Conservation (phyloP, 345 rosid genomes). For the Acer yangbiense region DNA sequence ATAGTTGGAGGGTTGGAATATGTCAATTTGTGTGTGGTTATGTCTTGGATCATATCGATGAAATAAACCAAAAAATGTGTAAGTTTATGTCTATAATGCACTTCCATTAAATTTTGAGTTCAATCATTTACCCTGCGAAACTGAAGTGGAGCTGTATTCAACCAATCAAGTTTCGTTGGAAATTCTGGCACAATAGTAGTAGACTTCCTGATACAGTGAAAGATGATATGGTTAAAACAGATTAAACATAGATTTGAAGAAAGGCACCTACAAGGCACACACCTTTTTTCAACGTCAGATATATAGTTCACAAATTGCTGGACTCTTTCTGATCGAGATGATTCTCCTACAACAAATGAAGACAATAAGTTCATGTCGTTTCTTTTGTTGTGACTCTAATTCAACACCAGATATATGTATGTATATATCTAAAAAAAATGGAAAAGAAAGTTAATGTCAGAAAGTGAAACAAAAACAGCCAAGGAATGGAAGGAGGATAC, state of each 20-base stretch:
- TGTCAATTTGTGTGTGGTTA: neutral
- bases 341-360: slow-evolving; percentile 43
- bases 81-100: neutral
- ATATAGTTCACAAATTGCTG: slow-evolving; percentile 74
- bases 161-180: slow-evolving; percentile 87
- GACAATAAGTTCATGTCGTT: slow-evolving; percentile 9
- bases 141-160: slow-evolving; percentile 87
- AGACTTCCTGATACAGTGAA: slow-evolving; percentile 49
- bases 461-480: neutral
- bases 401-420: neutral
- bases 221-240: slow-evolving; percentile 6
- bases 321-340: slow-evolving; percentile 51
- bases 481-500: neutral
- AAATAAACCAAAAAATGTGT: neutral
- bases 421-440: neutral
- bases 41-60: neutral
- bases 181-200: slow-evolving; percentile 80
- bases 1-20: neutral
- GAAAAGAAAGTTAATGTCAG: no score
- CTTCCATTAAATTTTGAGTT: neutral
- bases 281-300: slow-evolving; percentile 79
- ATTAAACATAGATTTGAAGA: slow-evolving; percentile 15
- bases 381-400: neutral
- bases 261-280: slow-evolving; percentile 8
- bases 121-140: slow-evolving; percentile 57